Conservation (phyloP, 371 early-diverging fungal species). For the Mucor circinelloides region DNA sequence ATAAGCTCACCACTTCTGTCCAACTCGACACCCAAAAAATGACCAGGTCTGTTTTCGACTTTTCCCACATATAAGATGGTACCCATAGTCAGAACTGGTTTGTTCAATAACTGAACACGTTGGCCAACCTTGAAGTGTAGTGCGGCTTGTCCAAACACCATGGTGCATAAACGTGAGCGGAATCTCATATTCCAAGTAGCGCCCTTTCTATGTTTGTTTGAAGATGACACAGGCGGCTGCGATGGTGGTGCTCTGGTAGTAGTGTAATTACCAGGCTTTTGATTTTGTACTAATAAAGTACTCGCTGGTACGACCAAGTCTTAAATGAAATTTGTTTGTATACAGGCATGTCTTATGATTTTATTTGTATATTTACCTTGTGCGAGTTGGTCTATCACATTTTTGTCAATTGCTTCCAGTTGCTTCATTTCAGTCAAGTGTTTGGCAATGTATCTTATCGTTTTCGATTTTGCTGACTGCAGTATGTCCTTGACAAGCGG, state of each 20-base stretch:
- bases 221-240: too few relatives aligned
- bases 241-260: background rate
- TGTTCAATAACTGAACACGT: slow-evolving; percentile 23
- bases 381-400: slow-evolving; percentile 21
- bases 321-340: slow-evolving; percentile 6
- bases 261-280: background rate
- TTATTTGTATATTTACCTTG: slow-evolving; percentile 22
- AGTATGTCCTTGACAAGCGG: slow-evolving; percentile 22
- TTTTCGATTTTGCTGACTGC: slow-evolving; percentile 22
- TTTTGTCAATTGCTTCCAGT: slow-evolving; percentile 26
- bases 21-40: slow-evolving; percentile 26
- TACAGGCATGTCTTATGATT: background rate
- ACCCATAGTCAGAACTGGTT: slow-evolving; percentile 33
- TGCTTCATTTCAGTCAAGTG: slow-evolving; percentile 21
- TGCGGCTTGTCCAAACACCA: slow-evolving; percentile 17
- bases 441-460: slow-evolving; percentile 21
- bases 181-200: slow-evolving; percentile 8
- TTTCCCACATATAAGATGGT: slow-evolving; percentile 30
- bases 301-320: slow-evolving; percentile 10
- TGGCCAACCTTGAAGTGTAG: slow-evolving; percentile 25
- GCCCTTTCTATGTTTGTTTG: background rate
- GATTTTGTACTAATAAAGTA: slow-evolving; percentile 6
- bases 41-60: slow-evolving; percentile 3
- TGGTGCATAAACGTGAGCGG: slow-evolving; percentile 5
- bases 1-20: slow-evolving; percentile 27